Evolutionary conservation across 495 filamentous ascomycete species (phyloP).

Genomic region (Halenospora varia): DNA sequence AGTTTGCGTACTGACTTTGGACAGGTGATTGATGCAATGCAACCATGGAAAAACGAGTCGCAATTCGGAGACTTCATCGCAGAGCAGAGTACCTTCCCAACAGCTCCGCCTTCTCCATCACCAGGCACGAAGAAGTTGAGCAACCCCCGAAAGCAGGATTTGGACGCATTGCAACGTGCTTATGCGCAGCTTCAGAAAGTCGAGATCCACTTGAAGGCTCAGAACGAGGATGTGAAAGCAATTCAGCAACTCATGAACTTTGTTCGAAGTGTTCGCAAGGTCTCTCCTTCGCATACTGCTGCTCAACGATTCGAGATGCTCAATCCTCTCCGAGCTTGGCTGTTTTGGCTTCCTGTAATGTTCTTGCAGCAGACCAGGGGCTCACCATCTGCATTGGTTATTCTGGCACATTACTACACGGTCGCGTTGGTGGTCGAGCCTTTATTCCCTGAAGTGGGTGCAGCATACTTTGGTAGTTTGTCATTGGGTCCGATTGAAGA

Average conservation of each 20-base stretch:
- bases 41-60: slow-evolving; percentile 86
- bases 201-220: slow-evolving; percentile 65
- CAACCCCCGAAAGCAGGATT: slow-evolving; percentile 61
- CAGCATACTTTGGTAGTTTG: slow-evolving; percentile 78
- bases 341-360: slow-evolving; percentile 87
- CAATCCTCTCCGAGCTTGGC: slow-evolving; percentile 80
- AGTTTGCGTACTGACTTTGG: slow-evolving; percentile 30
- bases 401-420: slow-evolving; percentile 89
- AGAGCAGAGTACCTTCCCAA: slow-evolving; percentile 63
- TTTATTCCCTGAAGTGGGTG: slow-evolving; percentile 85
- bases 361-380: slow-evolving; percentile 54
- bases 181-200: slow-evolving; percentile 67
- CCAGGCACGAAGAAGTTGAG: slow-evolving; percentile 51
- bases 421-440: slow-evolving; percentile 82
- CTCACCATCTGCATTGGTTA: slow-evolving; percentile 65
- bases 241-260: slow-evolving; percentile 78
- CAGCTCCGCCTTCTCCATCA: slow-evolving; percentile 55
- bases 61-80: slow-evolving; percentile 81
- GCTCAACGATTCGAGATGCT: slow-evolving; percentile 85
- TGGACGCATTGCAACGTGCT: slow-evolving; percentile 60
- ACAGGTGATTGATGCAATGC: slow-evolving; percentile 86
- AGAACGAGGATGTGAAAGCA: slow-evolving; percentile 68
- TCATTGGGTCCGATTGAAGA: slow-evolving; percentile 73
- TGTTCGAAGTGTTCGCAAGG: slow-evolving; percentile 70
- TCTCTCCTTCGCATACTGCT: slow-evolving; percentile 66